These are phyloP conservation scores for Claviceps africana DNA, from an alignment of 2,329 filamentous ascomycete genomes.

Conservation along the genomic window DNA sequence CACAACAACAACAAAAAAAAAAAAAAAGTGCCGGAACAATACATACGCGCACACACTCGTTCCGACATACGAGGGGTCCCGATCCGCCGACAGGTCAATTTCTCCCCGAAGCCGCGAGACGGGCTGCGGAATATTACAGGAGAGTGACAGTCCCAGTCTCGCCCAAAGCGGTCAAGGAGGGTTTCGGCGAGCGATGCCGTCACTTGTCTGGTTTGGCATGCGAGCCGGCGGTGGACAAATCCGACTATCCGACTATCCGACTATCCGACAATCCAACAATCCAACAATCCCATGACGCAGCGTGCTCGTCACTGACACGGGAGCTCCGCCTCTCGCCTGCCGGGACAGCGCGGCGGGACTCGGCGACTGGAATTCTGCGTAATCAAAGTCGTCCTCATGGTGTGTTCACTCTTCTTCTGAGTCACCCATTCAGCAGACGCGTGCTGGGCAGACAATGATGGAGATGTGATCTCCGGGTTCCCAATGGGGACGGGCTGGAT, in stretches of 20 bases:
- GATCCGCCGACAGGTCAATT: neutral
- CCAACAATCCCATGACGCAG: neutral
- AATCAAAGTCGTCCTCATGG: neutral
- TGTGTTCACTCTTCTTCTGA: neutral
- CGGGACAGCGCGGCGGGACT: neutral
- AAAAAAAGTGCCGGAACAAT: neutral
- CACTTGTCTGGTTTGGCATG: slow-evolving; percentile 2
- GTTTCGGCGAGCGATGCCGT: neutral
- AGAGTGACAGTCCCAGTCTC: neutral
- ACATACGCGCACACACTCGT: neutral
- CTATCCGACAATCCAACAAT: neutral
- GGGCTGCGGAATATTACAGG: neutral
- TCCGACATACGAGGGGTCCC: neutral
- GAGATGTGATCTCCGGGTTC: neutral
- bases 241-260: too few species aligned
- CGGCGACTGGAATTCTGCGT: slow-evolving; percentile 2
- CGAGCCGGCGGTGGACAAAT: neutral
- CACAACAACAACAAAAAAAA: neutral
- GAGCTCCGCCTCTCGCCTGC: neutral
- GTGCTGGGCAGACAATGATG: neutral
- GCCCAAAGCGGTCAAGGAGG: neutral
- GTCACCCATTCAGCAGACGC: neutral
- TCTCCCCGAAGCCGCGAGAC: too few species aligned
- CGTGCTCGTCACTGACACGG: neutral
- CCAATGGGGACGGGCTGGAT: neutral